Conservation (phyloP, 805 yeast genomes). For the Candida andamanensis region DNA sequence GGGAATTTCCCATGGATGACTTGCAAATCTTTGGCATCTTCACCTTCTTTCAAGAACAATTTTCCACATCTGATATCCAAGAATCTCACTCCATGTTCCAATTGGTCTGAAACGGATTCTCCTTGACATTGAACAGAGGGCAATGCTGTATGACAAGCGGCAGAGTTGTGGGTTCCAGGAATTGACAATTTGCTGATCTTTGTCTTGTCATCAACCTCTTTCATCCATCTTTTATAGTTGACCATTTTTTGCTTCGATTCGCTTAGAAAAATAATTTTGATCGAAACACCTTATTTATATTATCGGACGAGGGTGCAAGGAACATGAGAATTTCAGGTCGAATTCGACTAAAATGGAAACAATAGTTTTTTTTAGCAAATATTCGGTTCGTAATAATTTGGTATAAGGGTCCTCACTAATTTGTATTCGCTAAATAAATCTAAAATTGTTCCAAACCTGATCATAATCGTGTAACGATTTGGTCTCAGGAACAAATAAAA, state of each 20-base stretch:
- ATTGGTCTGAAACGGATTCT: conserved; percentile 52
- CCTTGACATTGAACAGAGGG: conserved; percentile 80
- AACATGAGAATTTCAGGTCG: too few relatives aligned
- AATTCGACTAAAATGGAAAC: too few relatives aligned
- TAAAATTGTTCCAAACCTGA: conserved; percentile 24
- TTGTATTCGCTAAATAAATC: conserved; percentile 3
- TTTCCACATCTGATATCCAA: conserved; percentile 64
- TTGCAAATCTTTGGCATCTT: conserved; percentile 50
- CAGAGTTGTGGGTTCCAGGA: conserved; percentile 86
- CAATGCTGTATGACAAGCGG: conserved; percentile 63
- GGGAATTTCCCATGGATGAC: conserved; percentile 77
- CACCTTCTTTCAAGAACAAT: conserved; percentile 47
- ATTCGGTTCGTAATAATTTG: too few relatives aligned
- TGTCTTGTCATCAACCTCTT: conserved; percentile 46
- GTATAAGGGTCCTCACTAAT: too few relatives aligned
- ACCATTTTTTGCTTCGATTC: too few relatives aligned
- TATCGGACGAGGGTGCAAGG: too few relatives aligned
- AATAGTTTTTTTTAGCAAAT: too few relatives aligned
- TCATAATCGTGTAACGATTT: conserved; percentile 18
- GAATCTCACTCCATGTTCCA: conserved; percentile 70
- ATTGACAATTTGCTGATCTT: conserved; percentile 51
- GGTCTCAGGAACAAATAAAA: conserved; percentile 29
- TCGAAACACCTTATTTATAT: too few relatives aligned
- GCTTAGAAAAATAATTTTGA: too few relatives aligned
- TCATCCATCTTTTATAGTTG: conserved; percentile 49